A percentile compares a stretch with the other conserved stretches of the same genome.
Conservation (phyloP, 1,284 basidiomycete species). For the Cutaneotrichosporon cutaneum region DNA sequence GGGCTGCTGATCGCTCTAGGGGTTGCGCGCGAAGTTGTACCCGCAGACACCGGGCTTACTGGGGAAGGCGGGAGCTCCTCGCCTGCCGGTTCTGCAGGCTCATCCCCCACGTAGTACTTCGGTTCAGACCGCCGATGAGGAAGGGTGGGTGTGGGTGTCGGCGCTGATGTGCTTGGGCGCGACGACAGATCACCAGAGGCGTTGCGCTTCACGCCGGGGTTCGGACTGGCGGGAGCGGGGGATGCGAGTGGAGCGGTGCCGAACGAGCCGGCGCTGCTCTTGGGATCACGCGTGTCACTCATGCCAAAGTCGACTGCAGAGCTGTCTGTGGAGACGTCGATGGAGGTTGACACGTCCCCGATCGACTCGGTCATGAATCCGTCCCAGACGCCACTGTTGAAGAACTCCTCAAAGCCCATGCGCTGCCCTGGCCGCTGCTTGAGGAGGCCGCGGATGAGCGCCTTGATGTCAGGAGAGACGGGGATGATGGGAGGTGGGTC, state of each 20-base stretch:
- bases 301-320: conserved; percentile 15
- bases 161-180: conserved; percentile 7
- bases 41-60: not conserved
- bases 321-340: conserved; percentile 44
- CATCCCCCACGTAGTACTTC: conserved; percentile 48
- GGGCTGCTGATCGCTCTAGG: conserved; percentile 34
- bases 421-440: conserved; percentile 82
- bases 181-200: conserved; percentile 13
- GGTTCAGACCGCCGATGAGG: conserved; percentile 37
- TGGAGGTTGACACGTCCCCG: conserved; percentile 36
- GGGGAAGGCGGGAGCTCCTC: conserved; percentile 12
- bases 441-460: conserved; percentile 76
- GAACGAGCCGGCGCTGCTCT: conserved; percentile 16
- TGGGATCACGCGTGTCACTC: conserved; percentile 1
- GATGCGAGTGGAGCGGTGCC: conserved; percentile 15
- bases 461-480: conserved; percentile 83
- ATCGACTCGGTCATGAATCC: conserved; percentile 66
- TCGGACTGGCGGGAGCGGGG: conserved; percentile 21
- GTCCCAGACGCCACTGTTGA: conserved; percentile 74
- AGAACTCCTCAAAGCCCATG: conserved; percentile 89
- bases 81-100: conserved; percentile 19
- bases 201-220: conserved; percentile 18
- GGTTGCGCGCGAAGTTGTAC: not conserved
- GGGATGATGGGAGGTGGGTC: conserved; percentile 39
- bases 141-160: conserved; percentile 15